Evolutionary conservation across 2,329 filamentous ascomycete genomes (phyloP).

Genomic region (Colletotrichum tabaci): DNA sequence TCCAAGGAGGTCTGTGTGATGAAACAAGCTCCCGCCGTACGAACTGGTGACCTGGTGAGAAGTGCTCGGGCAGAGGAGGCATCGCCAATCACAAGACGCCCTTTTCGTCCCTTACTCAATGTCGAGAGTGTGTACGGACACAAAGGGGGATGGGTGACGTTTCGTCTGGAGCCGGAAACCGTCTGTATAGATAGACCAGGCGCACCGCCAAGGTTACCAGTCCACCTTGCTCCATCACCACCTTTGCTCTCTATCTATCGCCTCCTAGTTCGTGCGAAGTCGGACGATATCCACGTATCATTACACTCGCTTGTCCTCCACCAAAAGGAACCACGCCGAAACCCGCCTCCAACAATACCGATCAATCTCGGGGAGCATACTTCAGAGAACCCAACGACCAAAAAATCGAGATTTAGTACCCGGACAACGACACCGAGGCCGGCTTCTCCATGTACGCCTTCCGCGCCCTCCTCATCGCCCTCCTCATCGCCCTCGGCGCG

Average conservation of each 20-base stretch:
- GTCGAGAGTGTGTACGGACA: neutral
- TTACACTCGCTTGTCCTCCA: neutral
- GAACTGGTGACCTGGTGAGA: neutral
- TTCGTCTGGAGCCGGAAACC: slow-evolving; percentile 30
- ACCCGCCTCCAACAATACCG: neutral
- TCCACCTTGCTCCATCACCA: neutral
- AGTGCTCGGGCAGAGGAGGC: neutral
- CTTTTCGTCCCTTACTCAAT: slow-evolving; percentile 4
- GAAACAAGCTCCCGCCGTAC: neutral
- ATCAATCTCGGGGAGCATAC: neutral
- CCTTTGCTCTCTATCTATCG: neutral
- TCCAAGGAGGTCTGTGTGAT: slow-evolving; percentile 2
- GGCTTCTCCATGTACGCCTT: slow-evolving; percentile 1
- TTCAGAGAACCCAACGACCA: neutral
- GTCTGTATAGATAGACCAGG: slow-evolving; percentile 4
- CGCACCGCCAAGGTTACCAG: neutral
- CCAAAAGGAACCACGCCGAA: neutral
- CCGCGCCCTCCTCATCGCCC: neutral
- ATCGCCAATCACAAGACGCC: neutral
- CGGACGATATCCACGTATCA: neutral
- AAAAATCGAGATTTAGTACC: neutral
- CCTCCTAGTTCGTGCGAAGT: neutral
- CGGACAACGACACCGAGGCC: neutral
- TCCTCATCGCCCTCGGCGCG: slow-evolving; percentile 8
- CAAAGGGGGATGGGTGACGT: slow-evolving; percentile 25